Conservation (phyloP, 2,329 filamentous ascomycete genomes). For the Fusarium abutilonis region DNA sequence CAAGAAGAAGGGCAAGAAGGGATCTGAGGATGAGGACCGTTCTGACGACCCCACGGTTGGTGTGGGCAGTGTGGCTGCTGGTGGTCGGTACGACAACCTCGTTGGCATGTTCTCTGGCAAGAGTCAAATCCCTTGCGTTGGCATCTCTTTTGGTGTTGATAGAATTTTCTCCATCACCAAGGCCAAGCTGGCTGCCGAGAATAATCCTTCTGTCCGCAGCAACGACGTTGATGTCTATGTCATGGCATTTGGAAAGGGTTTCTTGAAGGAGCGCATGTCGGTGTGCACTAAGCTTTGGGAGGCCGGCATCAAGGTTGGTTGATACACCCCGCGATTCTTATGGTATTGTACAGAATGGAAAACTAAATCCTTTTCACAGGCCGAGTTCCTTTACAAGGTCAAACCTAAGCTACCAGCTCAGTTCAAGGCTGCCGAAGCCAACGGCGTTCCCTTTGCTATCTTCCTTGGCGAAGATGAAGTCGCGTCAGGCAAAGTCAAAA, state of each 20-base stretch:
- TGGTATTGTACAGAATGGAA: slow-evolving; percentile 24
- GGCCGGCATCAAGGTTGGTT: slow-evolving; percentile 79
- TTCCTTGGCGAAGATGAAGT: slow-evolving; percentile 94
- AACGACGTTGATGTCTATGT: slow-evolving; percentile 91
- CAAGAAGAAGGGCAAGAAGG: slow-evolving; percentile 62
- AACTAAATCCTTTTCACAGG: slow-evolving; percentile 54
- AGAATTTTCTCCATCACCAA: slow-evolving; percentile 94
- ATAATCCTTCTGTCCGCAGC: slow-evolving; percentile 59
- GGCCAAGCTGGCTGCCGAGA: slow-evolving; percentile 71
- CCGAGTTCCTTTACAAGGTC: slow-evolving; percentile 88
- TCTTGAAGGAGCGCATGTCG: slow-evolving; percentile 84
- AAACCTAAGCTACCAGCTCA: slow-evolving; percentile 90
- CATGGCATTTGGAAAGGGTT: slow-evolving; percentile 93
- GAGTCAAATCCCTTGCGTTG: slow-evolving; percentile 72
- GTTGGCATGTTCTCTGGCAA: slow-evolving; percentile 94
- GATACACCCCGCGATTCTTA: background rate
- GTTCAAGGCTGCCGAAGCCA: slow-evolving; percentile 88
- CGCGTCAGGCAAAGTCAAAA: slow-evolving; percentile 81
- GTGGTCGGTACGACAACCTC: slow-evolving; percentile 90
- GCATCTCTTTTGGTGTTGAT: slow-evolving; percentile 92
- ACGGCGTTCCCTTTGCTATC: slow-evolving; percentile 83
- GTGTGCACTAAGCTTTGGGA: slow-evolving; percentile 83
- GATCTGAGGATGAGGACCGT: slow-evolving; percentile 69
- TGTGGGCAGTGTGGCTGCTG: slow-evolving; percentile 88
- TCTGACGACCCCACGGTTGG: slow-evolving; percentile 83